Conservation (phyloP, 345 rosid species). For the Triadica sebifera region DNA sequence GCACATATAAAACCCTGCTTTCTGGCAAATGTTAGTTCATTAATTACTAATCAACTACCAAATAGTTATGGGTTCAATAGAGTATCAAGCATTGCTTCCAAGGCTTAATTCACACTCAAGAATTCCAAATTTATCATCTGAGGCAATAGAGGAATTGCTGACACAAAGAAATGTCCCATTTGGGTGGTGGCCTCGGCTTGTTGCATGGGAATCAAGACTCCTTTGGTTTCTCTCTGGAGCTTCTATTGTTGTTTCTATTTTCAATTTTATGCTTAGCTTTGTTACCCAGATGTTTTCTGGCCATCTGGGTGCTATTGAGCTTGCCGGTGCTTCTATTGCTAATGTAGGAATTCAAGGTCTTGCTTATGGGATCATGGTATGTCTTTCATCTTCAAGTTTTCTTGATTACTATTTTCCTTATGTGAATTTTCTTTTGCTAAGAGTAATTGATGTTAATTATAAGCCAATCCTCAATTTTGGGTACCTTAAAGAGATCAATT, state of each 20-base stretch:
- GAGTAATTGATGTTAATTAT: too few relatives aligned
- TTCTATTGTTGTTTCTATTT: slow-evolving; percentile 60
- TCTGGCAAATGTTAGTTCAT: too few relatives aligned
- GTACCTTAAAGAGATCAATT: too few relatives aligned
- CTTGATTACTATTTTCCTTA: too few relatives aligned
- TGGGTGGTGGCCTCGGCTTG: slow-evolving; percentile 72
- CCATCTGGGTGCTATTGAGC: slow-evolving; percentile 67
- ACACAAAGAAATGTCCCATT: slow-evolving; percentile 32
- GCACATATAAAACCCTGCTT: neutral
- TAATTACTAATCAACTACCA: neutral
- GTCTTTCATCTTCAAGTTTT: neutral
- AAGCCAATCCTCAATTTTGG: too few relatives aligned
- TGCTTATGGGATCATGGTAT: slow-evolving; percentile 92
- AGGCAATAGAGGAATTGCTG: slow-evolving; percentile 62
- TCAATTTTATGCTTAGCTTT: slow-evolving; percentile 83
- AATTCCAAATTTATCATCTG: slow-evolving; percentile 55
- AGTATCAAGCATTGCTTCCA: slow-evolving; percentile 47
- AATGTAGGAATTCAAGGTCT: slow-evolving; percentile 91
- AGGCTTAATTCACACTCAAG: slow-evolving; percentile 57
- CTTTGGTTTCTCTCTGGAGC: slow-evolving; percentile 79
- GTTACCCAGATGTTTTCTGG: slow-evolving; percentile 76
- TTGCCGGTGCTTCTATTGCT: slow-evolving; percentile 90
- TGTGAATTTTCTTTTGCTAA: too few relatives aligned
- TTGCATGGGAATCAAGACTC: slow-evolving; percentile 75
- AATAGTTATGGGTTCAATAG: neutral